A percentile compares a stretch with the other conserved stretches of the same genome.
Conservation (phyloP, 73 alveolate species). For the Blepharisma japonicum region DNA sequence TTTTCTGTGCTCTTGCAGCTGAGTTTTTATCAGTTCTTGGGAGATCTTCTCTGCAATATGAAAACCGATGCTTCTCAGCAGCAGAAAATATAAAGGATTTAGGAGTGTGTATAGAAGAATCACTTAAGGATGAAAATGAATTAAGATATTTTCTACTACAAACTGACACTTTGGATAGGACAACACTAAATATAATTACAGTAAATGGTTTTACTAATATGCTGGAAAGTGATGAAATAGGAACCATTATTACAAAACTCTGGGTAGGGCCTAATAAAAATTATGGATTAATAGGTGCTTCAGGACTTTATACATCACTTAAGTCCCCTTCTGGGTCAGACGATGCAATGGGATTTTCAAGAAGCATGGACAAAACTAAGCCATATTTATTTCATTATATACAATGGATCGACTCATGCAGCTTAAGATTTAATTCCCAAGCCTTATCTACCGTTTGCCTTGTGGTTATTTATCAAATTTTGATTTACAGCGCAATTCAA, state of each 20-base stretch:
- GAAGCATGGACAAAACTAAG: slow-evolving; percentile 47
- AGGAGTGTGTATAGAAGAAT: slow-evolving; percentile 59
- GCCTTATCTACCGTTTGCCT: slow-evolving; percentile 1
- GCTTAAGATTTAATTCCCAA: background rate
- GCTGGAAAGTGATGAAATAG: slow-evolving; percentile 61
- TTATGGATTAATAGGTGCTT: slow-evolving; percentile 45
- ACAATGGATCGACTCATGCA: slow-evolving; percentile 32
- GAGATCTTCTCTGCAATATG: slow-evolving; percentile 34
- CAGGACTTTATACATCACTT: slow-evolving; percentile 48
- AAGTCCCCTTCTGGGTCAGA: slow-evolving; percentile 40
- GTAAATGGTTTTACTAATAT: slow-evolving; percentile 45
- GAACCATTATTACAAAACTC: slow-evolving; percentile 59
- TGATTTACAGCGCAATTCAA: background rate
- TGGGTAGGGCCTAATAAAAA: slow-evolving; percentile 58
- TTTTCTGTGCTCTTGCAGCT: slow-evolving; percentile 53
- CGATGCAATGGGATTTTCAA: slow-evolving; percentile 44
- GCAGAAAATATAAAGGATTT: slow-evolving; percentile 45
- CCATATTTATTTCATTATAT: slow-evolving; percentile 58
- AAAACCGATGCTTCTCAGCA: slow-evolving; percentile 46
- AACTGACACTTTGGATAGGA: slow-evolving; percentile 61
- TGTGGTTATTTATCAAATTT: background rate
- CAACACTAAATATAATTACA: slow-evolving; percentile 53
- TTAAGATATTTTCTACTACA: slow-evolving; percentile 55
- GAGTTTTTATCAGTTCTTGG: slow-evolving; percentile 47
- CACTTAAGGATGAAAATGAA: slow-evolving; percentile 52